A percentile compares a stretch with the other conserved stretches of the same genome.
Evolutionary conservation across 139 green algal species (phyloP).

Genomic region (Volvox africanus): DNA sequence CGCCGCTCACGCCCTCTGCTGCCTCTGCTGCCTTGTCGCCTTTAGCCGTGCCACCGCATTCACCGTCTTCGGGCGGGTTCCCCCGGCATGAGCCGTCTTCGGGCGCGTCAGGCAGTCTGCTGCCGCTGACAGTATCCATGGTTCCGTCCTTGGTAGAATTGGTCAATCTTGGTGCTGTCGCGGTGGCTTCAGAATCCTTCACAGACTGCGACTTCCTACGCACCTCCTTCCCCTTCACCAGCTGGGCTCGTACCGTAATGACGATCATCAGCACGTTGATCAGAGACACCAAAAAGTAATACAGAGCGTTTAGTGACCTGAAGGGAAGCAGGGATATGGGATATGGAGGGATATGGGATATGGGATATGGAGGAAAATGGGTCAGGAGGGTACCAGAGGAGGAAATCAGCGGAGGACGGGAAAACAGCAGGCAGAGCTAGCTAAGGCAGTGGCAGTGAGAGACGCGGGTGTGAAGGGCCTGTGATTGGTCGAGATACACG

Average conservation of each 20-base stretch:
- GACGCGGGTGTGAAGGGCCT: background rate
- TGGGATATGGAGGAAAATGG: too few relatives aligned
- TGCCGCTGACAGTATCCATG: background rate
- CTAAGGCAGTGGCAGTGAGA: too few relatives aligned
- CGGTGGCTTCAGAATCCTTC: background rate
- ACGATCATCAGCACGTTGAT: conserved; percentile 43
- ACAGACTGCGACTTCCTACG: background rate
- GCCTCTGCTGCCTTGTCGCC: background rate
- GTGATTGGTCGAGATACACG: background rate
- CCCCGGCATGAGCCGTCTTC: background rate
- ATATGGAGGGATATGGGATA: too few relatives aligned
- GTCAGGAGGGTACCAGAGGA: background rate
- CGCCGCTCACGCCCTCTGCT: background rate
- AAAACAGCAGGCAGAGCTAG: background rate
- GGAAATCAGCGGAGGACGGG: background rate
- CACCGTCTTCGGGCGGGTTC: too few relatives aligned
- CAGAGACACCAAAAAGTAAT: conserved; percentile 39
- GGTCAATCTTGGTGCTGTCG: background rate
- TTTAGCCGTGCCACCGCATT: background rate
- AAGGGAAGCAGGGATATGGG: background rate
- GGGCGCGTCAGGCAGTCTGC: background rate
- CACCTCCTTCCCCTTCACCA: background rate
- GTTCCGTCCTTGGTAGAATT: background rate
- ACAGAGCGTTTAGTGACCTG: conserved; percentile 31
- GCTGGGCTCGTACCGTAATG: conserved; percentile 43